Percentiles rank a stretch among this genome's conserved stretches.
Evolutionary conservation across 2,329 filamentous ascomycete genomes (phyloP).

Genomic region (Aspergillus japonicus): DNA sequence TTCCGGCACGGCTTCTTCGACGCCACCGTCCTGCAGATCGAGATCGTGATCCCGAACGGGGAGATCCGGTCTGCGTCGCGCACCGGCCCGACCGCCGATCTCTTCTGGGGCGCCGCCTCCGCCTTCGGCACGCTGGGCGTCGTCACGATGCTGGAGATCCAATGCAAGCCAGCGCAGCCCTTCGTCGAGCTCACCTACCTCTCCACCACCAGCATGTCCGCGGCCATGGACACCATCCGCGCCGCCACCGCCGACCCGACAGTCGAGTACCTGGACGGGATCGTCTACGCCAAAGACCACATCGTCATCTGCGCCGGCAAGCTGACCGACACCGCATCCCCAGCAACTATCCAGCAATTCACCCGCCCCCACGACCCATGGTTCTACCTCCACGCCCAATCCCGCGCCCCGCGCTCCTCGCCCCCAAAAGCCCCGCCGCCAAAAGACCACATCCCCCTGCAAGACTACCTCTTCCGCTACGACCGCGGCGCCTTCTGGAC

Average conservation of each 20-base stretch:
- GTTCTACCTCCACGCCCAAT: conserved; percentile 67
- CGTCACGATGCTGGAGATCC: conserved; percentile 60
- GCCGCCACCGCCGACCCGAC: conserved; percentile 41
- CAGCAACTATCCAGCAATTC: conserved; percentile 47
- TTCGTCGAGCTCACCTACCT: conserved; percentile 65
- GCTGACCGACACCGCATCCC: conserved; percentile 46
- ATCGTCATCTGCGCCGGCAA: conserved; percentile 63
- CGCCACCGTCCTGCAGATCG: conserved; percentile 59
- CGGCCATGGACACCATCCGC: conserved; percentile 51
- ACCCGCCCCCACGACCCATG: conserved; percentile 63
- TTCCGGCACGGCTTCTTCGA: conserved; percentile 68
- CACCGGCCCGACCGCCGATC: conserved; percentile 47
- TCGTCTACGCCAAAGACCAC: conserved; percentile 57
- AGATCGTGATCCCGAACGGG: conserved; percentile 63
- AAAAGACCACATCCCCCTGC: conserved; percentile 31
- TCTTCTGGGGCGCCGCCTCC: conserved; percentile 60
- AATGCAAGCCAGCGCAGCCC: conserved; percentile 51
- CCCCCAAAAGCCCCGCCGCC: not conserved
- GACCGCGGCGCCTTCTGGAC: conserved; percentile 67
- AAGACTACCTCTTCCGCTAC: conserved; percentile 47
- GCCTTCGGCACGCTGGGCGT: conserved; percentile 62
- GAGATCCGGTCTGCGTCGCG: conserved; percentile 51
- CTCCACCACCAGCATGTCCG: conserved; percentile 51
- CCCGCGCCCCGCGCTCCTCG: not conserved
- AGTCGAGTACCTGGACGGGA: conserved; percentile 69